Evolutionary conservation across 805 yeast genomes (phyloP).

Genomic region (Barnettozyma vustinii): DNA sequence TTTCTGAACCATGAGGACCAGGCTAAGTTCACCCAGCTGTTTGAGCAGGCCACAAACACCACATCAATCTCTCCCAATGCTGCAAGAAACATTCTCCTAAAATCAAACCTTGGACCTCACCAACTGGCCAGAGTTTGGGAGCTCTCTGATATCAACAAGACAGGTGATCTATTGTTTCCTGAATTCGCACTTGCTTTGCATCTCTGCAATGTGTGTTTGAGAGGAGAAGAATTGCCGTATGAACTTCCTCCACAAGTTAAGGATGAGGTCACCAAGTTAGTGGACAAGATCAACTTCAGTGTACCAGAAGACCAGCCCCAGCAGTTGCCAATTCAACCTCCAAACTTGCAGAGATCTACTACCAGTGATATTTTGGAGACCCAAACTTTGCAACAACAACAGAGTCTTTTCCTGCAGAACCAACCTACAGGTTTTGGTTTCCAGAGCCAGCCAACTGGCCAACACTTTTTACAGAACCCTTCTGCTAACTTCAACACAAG

Average conservation of each 20-base stretch:
- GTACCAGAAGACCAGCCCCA: constrained; percentile 47
- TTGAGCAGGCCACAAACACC: constrained; percentile 65
- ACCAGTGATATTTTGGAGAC: constrained; percentile 19
- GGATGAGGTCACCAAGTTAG: constrained; percentile 81
- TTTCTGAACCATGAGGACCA: constrained; percentile 85
- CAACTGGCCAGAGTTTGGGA: constrained; percentile 87
- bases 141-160: constrained; percentile 76
- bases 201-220: constrained; percentile 69
- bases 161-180: constrained; percentile 84
- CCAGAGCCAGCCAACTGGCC: constrained; percentile 32
- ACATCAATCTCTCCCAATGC: constrained; percentile 59
- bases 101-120: constrained; percentile 71
- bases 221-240: constrained; percentile 73
- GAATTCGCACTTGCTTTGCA: constrained; percentile 92
- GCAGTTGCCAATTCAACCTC: constrained; percentile 3
- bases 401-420: background rate
- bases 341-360: constrained; percentile 2
- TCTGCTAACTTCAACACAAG: background rate
- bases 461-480: background rate
- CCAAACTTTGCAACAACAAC: constrained; percentile 29
- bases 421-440: constrained; percentile 8
- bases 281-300: constrained; percentile 77
- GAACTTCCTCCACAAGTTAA: constrained; percentile 63
- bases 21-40: constrained; percentile 74
- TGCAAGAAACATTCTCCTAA: constrained; percentile 72